Conservation (phyloP, 768 basidiomycete genomes). For the Leccinum boreale region DNA sequence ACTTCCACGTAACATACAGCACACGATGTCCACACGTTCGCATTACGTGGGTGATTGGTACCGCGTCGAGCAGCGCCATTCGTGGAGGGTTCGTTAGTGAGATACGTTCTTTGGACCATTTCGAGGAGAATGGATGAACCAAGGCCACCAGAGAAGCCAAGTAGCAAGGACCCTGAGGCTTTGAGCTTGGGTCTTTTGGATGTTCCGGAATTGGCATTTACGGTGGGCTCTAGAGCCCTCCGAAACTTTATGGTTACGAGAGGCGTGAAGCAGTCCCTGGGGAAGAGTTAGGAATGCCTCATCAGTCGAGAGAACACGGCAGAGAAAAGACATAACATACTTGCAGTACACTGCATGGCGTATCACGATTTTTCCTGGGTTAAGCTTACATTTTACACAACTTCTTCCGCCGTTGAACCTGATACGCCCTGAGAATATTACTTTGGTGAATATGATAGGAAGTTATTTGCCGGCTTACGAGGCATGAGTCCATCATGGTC, state of each 20-base stretch:
- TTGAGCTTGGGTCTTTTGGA: slow-evolving; percentile 58
- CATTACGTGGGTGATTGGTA: slow-evolving; percentile 62
- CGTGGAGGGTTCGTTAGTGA: slow-evolving; percentile 29
- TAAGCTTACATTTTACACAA: slow-evolving; percentile 75
- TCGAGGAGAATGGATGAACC: slow-evolving; percentile 73
- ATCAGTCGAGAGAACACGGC: slow-evolving; percentile 8
- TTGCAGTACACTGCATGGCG: slow-evolving; percentile 85
- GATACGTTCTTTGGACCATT: slow-evolving; percentile 59
- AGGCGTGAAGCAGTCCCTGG: slow-evolving; percentile 64
- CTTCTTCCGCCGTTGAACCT: slow-evolving; percentile 64
- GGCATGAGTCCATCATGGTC: slow-evolving; percentile 65
- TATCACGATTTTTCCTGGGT: slow-evolving; percentile 64
- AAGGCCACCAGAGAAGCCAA: slow-evolving; percentile 78
- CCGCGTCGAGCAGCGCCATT: slow-evolving; percentile 46
- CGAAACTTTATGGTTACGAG: slow-evolving; percentile 63
- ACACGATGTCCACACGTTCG: slow-evolving; percentile 59
- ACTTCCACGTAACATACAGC: slow-evolving; percentile 70
- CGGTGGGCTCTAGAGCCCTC: slow-evolving; percentile 57
- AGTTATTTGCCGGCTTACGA: slow-evolving; percentile 40
- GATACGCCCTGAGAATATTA: slow-evolving; percentile 44
- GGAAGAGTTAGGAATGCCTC: background rate
- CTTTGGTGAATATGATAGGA: background rate
- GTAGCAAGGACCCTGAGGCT: slow-evolving; percentile 62
- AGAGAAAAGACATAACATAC: slow-evolving; percentile 36
- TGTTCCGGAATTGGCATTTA: slow-evolving; percentile 55